These are phyloP conservation scores for Talaromyces sp. DNA, from an alignment of 2,329 filamentous ascomycete genomes.

Conservation along the genomic window DNA sequence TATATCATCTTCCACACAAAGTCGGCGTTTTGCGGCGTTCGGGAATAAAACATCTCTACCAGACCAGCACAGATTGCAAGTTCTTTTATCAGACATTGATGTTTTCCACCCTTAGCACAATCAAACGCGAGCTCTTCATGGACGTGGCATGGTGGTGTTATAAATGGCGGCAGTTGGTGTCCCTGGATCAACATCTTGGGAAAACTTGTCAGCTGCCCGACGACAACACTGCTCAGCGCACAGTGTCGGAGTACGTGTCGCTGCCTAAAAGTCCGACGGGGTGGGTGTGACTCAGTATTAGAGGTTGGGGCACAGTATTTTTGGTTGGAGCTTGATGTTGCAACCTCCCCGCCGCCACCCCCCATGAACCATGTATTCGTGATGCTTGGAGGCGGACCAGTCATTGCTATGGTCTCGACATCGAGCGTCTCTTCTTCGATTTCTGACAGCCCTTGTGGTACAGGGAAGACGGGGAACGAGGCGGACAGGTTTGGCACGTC, in stretches of 20 bases:
- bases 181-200: conserved; percentile 10
- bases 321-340: background rate
- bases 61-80: conserved; percentile 9
- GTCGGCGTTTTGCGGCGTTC: conserved; percentile 2
- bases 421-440: background rate
- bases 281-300: background rate
- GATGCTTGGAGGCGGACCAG: background rate
- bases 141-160: conserved; percentile 5
- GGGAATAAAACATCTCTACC: conserved; percentile 8
- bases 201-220: conserved; percentile 6
- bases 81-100: conserved; percentile 5
- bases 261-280: background rate
- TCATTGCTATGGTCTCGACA: background rate
- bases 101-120: conserved; percentile 2
- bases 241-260: conserved; percentile 4
- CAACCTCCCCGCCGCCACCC: background rate
- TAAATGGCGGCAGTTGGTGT: conserved; percentile 8
- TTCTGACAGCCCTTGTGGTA: background rate
- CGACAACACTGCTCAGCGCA: conserved; percentile 3
- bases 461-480: background rate
- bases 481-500: background rate
- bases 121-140: conserved; percentile 5
- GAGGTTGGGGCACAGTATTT: background rate
- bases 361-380: background rate
- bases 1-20: conserved; percentile 10